A percentile compares a stretch with the other conserved stretches of the same genome.
Evolutionary conservation across 768 basidiomycete species (phyloP).

Genomic region (Mycena galopus): DNA sequence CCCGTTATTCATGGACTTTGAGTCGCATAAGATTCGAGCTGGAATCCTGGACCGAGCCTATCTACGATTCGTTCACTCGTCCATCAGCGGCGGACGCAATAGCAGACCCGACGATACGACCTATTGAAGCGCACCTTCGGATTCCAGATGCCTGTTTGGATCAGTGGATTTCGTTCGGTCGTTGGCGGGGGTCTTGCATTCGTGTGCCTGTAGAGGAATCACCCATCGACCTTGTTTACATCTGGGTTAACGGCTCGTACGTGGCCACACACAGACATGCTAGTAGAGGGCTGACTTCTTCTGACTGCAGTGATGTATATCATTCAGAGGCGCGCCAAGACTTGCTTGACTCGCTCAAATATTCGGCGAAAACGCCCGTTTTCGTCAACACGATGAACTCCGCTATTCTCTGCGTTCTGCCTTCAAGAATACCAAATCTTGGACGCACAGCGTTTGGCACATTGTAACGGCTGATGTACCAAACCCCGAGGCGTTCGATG

Average conservation of each 20-base stretch:
- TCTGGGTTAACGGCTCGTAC: constrained; percentile 40
- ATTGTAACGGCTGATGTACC: constrained; percentile 51
- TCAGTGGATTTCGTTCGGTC: constrained; percentile 31
- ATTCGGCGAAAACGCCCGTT: constrained; percentile 30
- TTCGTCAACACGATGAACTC: constrained; percentile 53
- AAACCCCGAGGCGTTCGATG: constrained; percentile 36
- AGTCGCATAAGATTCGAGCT: constrained; percentile 17
- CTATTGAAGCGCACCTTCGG: constrained; percentile 24
- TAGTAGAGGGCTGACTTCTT: background rate
- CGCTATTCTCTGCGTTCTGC: constrained; percentile 53
- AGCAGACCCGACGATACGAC: constrained; percentile 32
- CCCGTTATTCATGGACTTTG: background rate
- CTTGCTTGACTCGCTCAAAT: constrained; percentile 4
- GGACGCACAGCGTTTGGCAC: constrained; percentile 43
- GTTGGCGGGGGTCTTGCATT: constrained; percentile 31
- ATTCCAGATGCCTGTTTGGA: constrained; percentile 34
- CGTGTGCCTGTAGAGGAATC: constrained; percentile 32
- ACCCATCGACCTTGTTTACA: constrained; percentile 36
- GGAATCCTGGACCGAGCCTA: background rate
- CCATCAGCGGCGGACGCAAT: constrained; percentile 28
- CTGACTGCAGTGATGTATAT: constrained; percentile 24
- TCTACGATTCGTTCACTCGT: constrained; percentile 31
- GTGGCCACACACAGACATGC: constrained; percentile 1
- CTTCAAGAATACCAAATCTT: constrained; percentile 42
- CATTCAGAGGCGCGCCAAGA: constrained; percentile 30